Evolutionary conservation across 805 yeast genomes (phyloP), one percentile per base, ranked within the genome.

Genomic region (Candida tibetensis): DNA sequence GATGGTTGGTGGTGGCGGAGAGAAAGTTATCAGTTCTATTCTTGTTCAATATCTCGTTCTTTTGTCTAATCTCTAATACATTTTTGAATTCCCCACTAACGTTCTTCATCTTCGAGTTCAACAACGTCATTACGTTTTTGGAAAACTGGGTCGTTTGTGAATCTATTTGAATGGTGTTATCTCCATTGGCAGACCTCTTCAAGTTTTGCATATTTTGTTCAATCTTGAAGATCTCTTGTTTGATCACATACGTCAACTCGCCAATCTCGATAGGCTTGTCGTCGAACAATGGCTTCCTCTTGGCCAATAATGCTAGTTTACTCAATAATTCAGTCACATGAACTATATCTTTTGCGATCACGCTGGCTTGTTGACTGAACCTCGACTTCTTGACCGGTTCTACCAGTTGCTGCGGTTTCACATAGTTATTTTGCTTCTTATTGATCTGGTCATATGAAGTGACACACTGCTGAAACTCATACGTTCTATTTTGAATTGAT

Each of bases 221-320:
- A 46, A 93, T 79, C 47, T 79, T 79, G 55, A 89, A 81, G 35
- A 93, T 81, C 53, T 85, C 95, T 59, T 93, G 97, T 46, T 84
- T 85, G 44, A 84, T 81, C 29, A 89, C 82, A 49, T 82, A 85
- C 0, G 99, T 90, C 46, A 93, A 69, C 59, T 93, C 96, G 15
- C 90, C 86, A 46, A 93, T 87, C 56, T 93, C 98, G 12, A 87
- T 82, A 1, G 98, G 97, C 48, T 85, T 82, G 62, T 93, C 99
- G 55, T 90, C 96, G 48, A 93, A 87, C 56, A 91, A 64, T 14
- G 96, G 95, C 57, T 89, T 90, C 50, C 89, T 72, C 59, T 85
- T 88, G 3, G 99, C 97, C 47, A 93, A 63, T 47, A 74, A 69
- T 2, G 98, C 96, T 37, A 93, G 70, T 52, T 88, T 82, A 27